These are phyloP conservation scores for Leccinum aurantiacum DNA, from an alignment of 768 basidiomycete genomes.

Conservation along the genomic window DNA sequence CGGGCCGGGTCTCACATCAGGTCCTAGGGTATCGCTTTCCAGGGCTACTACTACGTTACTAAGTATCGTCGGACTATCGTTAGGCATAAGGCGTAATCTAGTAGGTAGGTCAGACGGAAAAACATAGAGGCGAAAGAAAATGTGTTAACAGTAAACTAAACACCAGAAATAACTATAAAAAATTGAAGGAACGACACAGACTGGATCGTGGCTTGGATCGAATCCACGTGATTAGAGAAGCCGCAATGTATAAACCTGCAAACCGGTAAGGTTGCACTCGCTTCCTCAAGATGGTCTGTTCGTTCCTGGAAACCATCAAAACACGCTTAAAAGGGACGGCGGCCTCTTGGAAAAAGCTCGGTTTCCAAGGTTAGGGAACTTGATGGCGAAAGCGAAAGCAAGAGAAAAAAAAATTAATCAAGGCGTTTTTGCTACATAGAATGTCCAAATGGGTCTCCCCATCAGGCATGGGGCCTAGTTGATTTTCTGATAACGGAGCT, in stretches of 20 bases:
- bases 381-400: neutral
- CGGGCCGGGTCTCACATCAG: neutral
- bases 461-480: constrained; percentile 9
- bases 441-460: constrained; percentile 1
- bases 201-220: constrained; percentile 7
- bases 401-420: constrained; percentile 6
- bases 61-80: neutral
- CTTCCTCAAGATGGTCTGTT: constrained; percentile 5
- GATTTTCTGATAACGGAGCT: constrained; percentile 37
- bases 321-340: constrained; percentile 5
- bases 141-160: neutral
- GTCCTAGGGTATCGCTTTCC: neutral
- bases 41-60: neutral
- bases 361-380: constrained; percentile 1
- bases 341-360: neutral
- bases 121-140: neutral
- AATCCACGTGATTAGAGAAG: neutral
- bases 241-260: neutral
- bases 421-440: constrained; percentile 11
- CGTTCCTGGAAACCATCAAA: constrained; percentile 25
- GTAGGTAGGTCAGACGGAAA: neutral
- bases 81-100: neutral
- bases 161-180: neutral
- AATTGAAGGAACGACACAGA: neutral
- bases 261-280: neutral